Base-by-base conservation (phyloP, 2,329 filamentous ascomycete species). In the Cercospora zeae-maydis region DNA sequence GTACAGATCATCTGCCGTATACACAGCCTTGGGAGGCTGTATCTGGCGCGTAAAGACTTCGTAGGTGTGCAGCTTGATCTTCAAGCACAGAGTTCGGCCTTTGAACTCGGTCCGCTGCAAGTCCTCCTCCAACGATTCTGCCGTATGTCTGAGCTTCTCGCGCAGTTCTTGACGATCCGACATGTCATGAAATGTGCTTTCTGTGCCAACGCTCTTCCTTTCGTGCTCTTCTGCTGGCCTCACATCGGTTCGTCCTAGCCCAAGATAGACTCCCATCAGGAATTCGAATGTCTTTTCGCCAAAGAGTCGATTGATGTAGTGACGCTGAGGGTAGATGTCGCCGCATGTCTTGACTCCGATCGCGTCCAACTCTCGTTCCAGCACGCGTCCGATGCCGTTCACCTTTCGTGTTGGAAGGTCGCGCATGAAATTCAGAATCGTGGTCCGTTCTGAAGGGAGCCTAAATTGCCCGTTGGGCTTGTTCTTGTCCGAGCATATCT, bases 381-480 rank as follows among this genome's bases (percentile, higher is more conserved):
- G 88, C 0, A 98, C 95, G 21, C 95, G 86, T 0, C 95, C 95
- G n/a, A 99, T 85, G 0, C 95, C 95, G 68, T 97, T 97, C 47
- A 98, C 90, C 73, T 97, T 97, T 34, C 95, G 85, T 0, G 92
- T 92, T 0, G 93, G 88, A 24, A 99, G 80, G 31, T 88, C 84
- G 10, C 84, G 83, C 89, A 98, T 96, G 73, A 98, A 0, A 83
- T 62, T 79, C 84, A 98, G 87, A 63, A 99, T 92, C 0, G 86
- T 83, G 27, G 80, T 78, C 9, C 93, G 84, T 42, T 96, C 88
- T 58, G 83, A 90, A 0, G 88, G 83, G 1, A 98, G 80, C 9
- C 85, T 78, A 70, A 89, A 98, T 73, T 98, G 95, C 0, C 95
- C 95, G 70, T 99, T 96, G 0, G 95, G 95, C 73, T 99, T 99